Evolutionary conservation across 129 eudicot genomes (phyloP).

Genomic region (Heracleum sosnowskyi): DNA sequence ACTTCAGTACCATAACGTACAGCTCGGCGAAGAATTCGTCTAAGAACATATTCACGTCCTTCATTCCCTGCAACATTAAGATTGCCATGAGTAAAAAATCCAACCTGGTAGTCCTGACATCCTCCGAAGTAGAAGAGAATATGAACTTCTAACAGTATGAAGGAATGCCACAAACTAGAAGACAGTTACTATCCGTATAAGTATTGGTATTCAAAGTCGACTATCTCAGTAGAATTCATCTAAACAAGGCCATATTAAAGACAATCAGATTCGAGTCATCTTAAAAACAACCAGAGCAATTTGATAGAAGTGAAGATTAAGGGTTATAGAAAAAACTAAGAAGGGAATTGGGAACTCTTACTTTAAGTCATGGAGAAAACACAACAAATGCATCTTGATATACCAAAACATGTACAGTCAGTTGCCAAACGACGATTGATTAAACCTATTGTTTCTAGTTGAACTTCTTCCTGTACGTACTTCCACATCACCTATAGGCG

Average conservation of each 20-base stretch:
- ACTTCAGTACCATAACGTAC: conserved; percentile 98
- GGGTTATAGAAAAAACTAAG: background rate
- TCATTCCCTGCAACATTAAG: conserved; percentile 60
- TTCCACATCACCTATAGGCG: background rate
- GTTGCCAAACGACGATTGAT: background rate
- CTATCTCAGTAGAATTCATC: background rate
- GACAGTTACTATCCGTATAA: background rate
- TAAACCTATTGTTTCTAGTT: background rate
- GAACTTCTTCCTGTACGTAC: background rate
- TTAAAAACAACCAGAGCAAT: background rate
- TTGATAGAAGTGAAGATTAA: too few species aligned
- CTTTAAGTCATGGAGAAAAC: too few species aligned
- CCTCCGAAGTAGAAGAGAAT: background rate
- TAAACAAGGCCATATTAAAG: too few species aligned
- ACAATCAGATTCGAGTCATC: background rate
- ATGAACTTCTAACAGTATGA: background rate
- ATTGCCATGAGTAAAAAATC: conserved; percentile 1
- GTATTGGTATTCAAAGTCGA: background rate
- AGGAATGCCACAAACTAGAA: background rate
- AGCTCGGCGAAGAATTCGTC: conserved; percentile 96
- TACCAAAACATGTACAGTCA: background rate
- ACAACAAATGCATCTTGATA: background rate
- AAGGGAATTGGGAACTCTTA: background rate
- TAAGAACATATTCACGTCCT: conserved; percentile 93
- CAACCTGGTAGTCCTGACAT: background rate